Evolutionary conservation across 164 flowering plant species (phyloP).

Genomic region (Aristolochia fimbriata): DNA sequence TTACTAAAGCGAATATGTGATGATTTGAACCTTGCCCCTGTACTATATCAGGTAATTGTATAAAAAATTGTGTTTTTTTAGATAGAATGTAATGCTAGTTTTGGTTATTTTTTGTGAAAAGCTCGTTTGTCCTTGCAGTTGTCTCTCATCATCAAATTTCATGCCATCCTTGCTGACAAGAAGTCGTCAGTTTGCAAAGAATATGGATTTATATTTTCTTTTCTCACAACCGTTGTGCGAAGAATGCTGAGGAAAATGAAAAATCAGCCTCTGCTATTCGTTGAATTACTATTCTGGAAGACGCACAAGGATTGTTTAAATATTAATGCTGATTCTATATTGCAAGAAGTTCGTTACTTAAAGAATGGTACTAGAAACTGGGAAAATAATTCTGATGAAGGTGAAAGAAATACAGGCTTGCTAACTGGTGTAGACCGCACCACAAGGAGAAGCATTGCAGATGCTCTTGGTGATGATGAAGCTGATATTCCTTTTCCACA

Average conservation of each 20-base stretch:
- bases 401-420: conserved; percentile 26
- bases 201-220: conserved; percentile 51
- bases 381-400: conserved; percentile 20
- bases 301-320: conserved; percentile 72
- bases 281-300: conserved; percentile 88
- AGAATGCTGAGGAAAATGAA: conserved; percentile 78
- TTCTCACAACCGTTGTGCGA: conserved; percentile 56
- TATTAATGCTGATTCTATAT: conserved; percentile 55
- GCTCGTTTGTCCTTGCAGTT: conserved; percentile 44
- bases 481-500: conserved; percentile 46
- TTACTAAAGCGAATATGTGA: conserved; percentile 64
- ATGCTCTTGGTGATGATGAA: conserved; percentile 95
- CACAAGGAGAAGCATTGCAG: conserved; percentile 57
- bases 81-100: no score
- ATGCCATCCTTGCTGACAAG: conserved; percentile 73
- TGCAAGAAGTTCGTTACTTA: conserved; percentile 47
- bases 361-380: conserved; percentile 31
- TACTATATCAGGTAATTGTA: conserved; percentile 77
- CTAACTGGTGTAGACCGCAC: conserved; percentile 25
- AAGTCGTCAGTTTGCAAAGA: conserved; percentile 56
- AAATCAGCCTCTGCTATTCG: conserved; percentile 78
- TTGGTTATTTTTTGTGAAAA: background rate
- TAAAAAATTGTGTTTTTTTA: no score
- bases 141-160: conserved; percentile 66
- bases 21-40: conserved; percentile 84